Evolutionary conservation across 1,139 yeast species (phyloP), one percentile per base, ranked within the genome.

Genomic region (Hyphopichia khmerensis): DNA sequence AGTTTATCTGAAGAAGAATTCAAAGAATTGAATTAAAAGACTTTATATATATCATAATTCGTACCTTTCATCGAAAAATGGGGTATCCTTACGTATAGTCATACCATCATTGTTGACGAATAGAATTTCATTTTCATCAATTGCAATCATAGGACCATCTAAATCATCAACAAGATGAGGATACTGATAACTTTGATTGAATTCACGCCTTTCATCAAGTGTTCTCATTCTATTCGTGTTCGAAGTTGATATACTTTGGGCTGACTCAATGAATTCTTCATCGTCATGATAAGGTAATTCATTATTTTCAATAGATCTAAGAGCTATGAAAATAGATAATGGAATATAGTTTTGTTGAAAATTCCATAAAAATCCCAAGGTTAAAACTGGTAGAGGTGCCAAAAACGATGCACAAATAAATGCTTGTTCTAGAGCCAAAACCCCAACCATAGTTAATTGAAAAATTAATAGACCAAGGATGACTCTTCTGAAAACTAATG

Each of bases 361-460:
- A 53, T 85, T 86, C 83, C 89, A 89, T 57, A 87, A 70, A 43
- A 84, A 80, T 38, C 79, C 75, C 24, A 85, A 52, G 0, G 95
- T 84, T 5, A 80, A 64, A 11, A 87, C 55, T 1, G 96, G 95
- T 36, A 90, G 67, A 1, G 97, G 97, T 0, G 83, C 70, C 39
- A 91, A 67, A 48, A 82, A 74, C 30, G 86, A 67, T 0, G 96
- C 89, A 38, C 88, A 69, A 10, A 81, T 65, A 66, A 84, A 90
- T 0, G 95, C 95, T 47, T 85, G 82, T 52, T 88, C 81, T 14
- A 86, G 75, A 1, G 87, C 93, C 45, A 91, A 69, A 1, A 95
- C 84, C 2, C 97, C 98, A 2, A 91, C 90, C 89, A 90, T 89
- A 14, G 96, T 88, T 44, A 91, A 64, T 56, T 93, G 98, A 59